A percentile compares a stretch with the other conserved stretches of the same genome.
phyloP scores from a whole-genome alignment of 345 rosid species.

The Eucalyptus cloeziana region DNA sequence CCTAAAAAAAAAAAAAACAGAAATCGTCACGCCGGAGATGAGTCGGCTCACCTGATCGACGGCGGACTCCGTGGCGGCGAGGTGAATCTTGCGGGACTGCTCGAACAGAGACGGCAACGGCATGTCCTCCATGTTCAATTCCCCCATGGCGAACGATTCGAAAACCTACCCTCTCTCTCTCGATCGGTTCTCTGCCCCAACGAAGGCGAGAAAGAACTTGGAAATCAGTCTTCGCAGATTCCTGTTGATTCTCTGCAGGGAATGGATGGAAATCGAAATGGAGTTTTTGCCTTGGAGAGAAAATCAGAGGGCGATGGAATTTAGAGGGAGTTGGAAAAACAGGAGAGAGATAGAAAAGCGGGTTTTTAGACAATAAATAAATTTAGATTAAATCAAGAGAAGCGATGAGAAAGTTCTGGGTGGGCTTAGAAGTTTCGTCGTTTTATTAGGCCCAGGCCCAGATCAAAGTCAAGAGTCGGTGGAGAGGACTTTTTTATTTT shows the following conservation, averaged over 20 bases:
- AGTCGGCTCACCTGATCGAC: slow-evolving; percentile 43
- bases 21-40: background rate
- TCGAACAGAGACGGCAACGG: slow-evolving; percentile 65
- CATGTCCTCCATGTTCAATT: slow-evolving; percentile 43
- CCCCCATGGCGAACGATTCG: slow-evolving; percentile 11
- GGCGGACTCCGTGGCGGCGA: slow-evolving; percentile 37
- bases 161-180: background rate
- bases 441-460: background rate
- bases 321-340: background rate
- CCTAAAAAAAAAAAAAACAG: background rate
- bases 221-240: background rate
- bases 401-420: background rate
- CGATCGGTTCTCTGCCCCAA: background rate
- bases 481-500: background rate
- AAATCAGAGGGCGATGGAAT: background rate
- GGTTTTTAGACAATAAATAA: background rate
- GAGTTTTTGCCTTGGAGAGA: background rate
- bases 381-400: background rate
- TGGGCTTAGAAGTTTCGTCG: background rate
- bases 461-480: background rate
- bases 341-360: background rate
- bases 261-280: background rate
- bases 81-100: slow-evolving; percentile 67
- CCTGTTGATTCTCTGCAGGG: background rate
- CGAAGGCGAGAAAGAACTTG: background rate